Evolutionary conservation across 106 monocot species (phyloP).

Genomic region (Iris macrosiphon): DNA sequence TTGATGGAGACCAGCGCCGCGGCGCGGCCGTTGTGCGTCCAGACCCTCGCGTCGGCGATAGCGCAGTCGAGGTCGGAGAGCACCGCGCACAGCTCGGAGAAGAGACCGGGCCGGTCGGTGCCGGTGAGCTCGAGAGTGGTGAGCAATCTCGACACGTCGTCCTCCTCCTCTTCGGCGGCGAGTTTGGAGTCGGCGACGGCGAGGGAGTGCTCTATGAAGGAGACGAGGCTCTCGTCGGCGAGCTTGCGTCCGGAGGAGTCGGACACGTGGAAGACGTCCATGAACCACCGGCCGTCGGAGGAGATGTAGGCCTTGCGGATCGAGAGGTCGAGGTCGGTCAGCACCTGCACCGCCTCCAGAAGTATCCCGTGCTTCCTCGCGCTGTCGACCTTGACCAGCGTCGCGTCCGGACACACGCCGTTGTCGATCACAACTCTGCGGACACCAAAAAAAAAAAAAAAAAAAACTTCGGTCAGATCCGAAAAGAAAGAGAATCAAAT

Average conservation of each 20-base stretch:
- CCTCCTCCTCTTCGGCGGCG: too few species aligned
- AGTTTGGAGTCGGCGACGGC: neutral
- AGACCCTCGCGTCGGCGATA: slow-evolving; percentile 41
- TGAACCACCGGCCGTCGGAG: slow-evolving; percentile 77
- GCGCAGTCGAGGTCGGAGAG: slow-evolving; percentile 42
- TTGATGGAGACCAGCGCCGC: slow-evolving; percentile 37
- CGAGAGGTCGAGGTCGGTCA: slow-evolving; percentile 56
- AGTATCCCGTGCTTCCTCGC: slow-evolving; percentile 49
- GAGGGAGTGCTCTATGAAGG: slow-evolving; percentile 31
- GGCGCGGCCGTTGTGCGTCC: slow-evolving; percentile 57
- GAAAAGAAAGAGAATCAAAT: neutral
- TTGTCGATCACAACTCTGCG: slow-evolving; percentile 71
- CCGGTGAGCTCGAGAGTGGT: slow-evolving; percentile 48
- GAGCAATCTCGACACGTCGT: slow-evolving; percentile 9
- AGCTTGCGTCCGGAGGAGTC: slow-evolving; percentile 46
- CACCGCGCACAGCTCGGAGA: slow-evolving; percentile 62
- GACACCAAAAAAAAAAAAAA: neutral
- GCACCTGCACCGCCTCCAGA: slow-evolving; percentile 54
- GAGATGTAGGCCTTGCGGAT: slow-evolving; percentile 70
- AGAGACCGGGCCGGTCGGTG: slow-evolving; percentile 47
- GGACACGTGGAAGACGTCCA: slow-evolving; percentile 79
- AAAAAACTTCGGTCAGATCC: neutral
- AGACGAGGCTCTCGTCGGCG: slow-evolving; percentile 32
- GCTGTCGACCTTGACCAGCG: slow-evolving; percentile 59
- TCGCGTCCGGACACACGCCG: slow-evolving; percentile 35